phyloP scores from a whole-genome alignment of 1,284 basidiomycete genomes.

The Cutaneotrichosporon mucoides region DNA sequence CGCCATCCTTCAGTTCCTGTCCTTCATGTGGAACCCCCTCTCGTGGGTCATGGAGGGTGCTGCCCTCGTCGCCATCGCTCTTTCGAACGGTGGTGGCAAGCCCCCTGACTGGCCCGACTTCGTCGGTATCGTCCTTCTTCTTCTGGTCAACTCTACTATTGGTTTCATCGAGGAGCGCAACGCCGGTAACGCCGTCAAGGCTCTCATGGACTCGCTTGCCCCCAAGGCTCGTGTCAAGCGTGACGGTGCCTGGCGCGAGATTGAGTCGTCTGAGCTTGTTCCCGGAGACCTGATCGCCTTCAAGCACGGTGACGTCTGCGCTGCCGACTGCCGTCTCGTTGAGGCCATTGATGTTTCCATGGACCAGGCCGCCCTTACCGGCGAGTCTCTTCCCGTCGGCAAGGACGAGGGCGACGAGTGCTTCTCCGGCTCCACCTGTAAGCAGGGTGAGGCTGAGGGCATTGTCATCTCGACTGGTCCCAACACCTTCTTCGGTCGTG shows the following conservation, averaged over 20 bases:
- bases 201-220: conserved; percentile 97
- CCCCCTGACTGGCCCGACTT: conserved; percentile 98
- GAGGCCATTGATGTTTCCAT: conserved; percentile 95
- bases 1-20: conserved; percentile 66
- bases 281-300: conserved; percentile 92
- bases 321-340: conserved; percentile 89
- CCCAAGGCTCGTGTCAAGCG: conserved; percentile 94
- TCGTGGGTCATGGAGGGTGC: conserved; percentile 99
- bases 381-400: conserved; percentile 84
- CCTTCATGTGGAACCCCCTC: conserved; percentile 98
- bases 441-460: conserved; percentile 95
- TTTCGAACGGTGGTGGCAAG: conserved; percentile 80
- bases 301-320: conserved; percentile 97
- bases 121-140: conserved; percentile 86
- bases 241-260: conserved; percentile 74
- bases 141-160: conserved; percentile 92
- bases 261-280: conserved; percentile 81
- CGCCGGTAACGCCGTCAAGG: conserved; percentile 97
- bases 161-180: conserved; percentile 98
- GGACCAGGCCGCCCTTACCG: conserved; percentile 93
- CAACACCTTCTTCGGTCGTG: conserved; percentile 95
- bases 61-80: conserved; percentile 89
- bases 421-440: conserved; percentile 96
- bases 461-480: conserved; percentile 93
- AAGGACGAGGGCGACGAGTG: conserved; percentile 93